Conservation (phyloP, 148 eudicot species). For the Cornus suecica region DNA sequence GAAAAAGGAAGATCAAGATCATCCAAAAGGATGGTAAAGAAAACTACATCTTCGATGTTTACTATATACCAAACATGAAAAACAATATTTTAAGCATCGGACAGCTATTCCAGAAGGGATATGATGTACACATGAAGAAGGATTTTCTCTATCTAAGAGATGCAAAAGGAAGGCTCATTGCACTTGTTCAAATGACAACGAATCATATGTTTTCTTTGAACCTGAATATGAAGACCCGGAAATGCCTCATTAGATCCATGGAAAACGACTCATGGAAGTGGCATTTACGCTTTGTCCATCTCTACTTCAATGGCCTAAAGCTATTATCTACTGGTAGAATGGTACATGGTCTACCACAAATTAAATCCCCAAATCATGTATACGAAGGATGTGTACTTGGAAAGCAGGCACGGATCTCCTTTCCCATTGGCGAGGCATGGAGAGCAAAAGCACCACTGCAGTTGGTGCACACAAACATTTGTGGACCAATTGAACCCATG, state of each 20-base stretch:
- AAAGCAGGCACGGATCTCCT: not conserved
- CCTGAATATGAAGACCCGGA: not conserved
- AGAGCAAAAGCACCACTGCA: no score
- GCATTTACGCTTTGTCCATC: no score
- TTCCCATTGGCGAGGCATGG: no score
- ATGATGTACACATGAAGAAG: not conserved
- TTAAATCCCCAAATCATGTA: not conserved
- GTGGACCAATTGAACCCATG: not conserved
- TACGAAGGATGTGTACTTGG: not conserved
- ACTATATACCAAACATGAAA: not conserved
- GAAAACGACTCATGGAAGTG: no score
- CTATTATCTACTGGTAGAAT: not conserved
- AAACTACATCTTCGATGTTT: not conserved
- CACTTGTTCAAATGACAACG: not conserved
- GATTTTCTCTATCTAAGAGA: not conserved
- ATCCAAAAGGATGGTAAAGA: not conserved
- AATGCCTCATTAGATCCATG: no score
- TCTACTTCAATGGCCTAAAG: no score
- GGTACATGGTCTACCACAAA: not conserved
- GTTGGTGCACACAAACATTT: no score
- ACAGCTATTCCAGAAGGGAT: no score
- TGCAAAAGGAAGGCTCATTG: not conserved
- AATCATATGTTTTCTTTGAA: not conserved
- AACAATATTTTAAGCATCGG: not conserved
- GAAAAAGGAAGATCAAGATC: not conserved